Evolutionary conservation across 345 rosid species (phyloP).

Genomic region (Cardamine chenopodiifolia): DNA sequence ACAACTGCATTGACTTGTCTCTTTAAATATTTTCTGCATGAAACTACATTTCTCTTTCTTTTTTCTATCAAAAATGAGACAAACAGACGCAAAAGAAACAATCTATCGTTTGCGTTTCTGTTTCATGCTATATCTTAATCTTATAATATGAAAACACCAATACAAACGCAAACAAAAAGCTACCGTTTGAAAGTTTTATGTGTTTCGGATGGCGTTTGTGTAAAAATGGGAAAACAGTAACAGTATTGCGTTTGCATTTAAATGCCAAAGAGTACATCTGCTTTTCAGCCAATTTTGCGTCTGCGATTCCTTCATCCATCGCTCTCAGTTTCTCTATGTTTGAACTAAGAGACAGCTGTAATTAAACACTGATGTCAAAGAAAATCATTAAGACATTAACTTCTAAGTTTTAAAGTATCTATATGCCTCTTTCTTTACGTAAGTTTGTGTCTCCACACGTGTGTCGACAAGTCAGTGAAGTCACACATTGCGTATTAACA

Average conservation of each 20-base stretch:
- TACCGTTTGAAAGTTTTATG: neutral
- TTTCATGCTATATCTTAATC: neutral
- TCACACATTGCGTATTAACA: neutral
- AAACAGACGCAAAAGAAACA: neutral
- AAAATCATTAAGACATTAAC: slow-evolving; percentile 26
- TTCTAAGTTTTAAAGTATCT: neutral
- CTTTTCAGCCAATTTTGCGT: neutral
- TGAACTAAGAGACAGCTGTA: slow-evolving; percentile 32
- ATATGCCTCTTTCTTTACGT: neutral
- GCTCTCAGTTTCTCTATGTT: slow-evolving; percentile 11
- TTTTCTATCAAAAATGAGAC: neutral
- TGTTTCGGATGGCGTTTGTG: neutral
- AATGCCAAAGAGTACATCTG: neutral
- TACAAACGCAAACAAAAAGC: neutral
- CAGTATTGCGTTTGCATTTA: neutral
- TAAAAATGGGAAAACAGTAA: neutral
- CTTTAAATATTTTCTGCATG: slow-evolving; percentile 1
- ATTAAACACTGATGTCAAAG: slow-evolving; percentile 12
- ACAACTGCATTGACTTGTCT: neutral
- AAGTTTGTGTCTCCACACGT: slow-evolving; percentile 1
- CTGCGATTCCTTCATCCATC: slow-evolving; percentile 10
- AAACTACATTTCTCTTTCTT: neutral
- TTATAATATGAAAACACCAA: neutral
- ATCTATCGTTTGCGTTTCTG: neutral
- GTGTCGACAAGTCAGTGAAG: slow-evolving; percentile 22